These are phyloP conservation scores for Penicillium sp. DNA, from an alignment of 2,329 filamentous ascomycete genomes.

Conservation along the genomic window DNA sequence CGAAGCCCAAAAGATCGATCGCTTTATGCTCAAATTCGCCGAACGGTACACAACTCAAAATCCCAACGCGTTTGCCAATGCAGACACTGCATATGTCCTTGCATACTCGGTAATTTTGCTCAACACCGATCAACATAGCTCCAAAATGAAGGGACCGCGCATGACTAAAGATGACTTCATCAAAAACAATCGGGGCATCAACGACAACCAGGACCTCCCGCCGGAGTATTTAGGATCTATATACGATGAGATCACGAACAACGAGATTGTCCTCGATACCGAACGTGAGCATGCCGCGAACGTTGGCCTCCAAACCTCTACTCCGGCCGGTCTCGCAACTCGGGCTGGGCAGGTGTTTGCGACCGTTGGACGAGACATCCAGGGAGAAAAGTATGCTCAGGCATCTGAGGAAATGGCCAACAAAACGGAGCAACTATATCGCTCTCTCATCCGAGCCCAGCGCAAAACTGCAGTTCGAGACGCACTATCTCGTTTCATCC, in stretches of 20 bases:
- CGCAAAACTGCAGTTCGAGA: slow-evolving; percentile 67
- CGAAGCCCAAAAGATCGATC: slow-evolving; percentile 97
- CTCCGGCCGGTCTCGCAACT: slow-evolving; percentile 65
- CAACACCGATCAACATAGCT: slow-evolving; percentile 92
- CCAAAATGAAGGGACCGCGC: slow-evolving; percentile 69
- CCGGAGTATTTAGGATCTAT: slow-evolving; percentile 86
- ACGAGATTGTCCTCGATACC: slow-evolving; percentile 91
- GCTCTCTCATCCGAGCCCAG: slow-evolving; percentile 85
- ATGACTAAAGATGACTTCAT: slow-evolving; percentile 99
- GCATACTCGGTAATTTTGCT: slow-evolving; percentile 95
- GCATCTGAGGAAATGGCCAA: slow-evolving; percentile 91
- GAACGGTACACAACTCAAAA: slow-evolving; percentile 93
- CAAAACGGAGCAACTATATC: slow-evolving; percentile 79
- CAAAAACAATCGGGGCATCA: slow-evolving; percentile 98
- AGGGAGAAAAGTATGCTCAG: slow-evolving; percentile 87
- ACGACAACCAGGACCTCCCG: slow-evolving; percentile 88
- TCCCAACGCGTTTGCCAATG: slow-evolving; percentile 94
- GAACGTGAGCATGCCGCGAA: slow-evolving; percentile 86
- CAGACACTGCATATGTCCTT: slow-evolving; percentile 93
- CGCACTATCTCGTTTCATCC: slow-evolving; percentile 70
- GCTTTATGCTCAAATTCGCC: slow-evolving; percentile 98
- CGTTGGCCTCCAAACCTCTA: slow-evolving; percentile 57
- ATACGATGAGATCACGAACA: slow-evolving; percentile 82
- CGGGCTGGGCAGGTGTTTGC: slow-evolving; percentile 83
- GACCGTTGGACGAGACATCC: slow-evolving; percentile 83